Base-by-base conservation (phyloP, 23 red algal genomes). In the Gracilaria vermiculophylla region DNA sequence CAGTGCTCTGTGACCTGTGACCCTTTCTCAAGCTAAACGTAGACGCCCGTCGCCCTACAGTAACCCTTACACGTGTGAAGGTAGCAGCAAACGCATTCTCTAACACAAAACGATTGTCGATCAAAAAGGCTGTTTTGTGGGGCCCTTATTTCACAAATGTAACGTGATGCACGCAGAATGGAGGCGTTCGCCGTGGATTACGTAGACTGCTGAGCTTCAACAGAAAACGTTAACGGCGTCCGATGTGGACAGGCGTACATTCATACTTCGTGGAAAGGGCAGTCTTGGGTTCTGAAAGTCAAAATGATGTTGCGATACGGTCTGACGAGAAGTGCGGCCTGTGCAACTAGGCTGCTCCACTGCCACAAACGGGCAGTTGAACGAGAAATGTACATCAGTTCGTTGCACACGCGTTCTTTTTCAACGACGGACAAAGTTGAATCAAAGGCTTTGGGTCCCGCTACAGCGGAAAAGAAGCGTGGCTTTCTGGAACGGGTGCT, bases 111-210 rank as follows among this genome's bases (percentile, higher is more conserved):
- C 34, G 35, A 70, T 11, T 70, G 16, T 70, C 16, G 34, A 42
- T 70, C 64, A 70, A 70, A 70, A 70, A 70, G 36, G 19, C 11
- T 44, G 64, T 70, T 70, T 70, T 70, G 35, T 70, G 39, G 14
- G 64, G 64, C 64, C n/a, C 64, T 4, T 70, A 7, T 13, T 70
- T 70, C 5, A 14, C n/a, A 14, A 24, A 10, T 60, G 55, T 19
- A 60, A 31, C 39, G 33, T 44, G 13, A 70, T 10, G 64, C n/a
- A n/a, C n/a, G n/a, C n/a, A n/a, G n/a, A n/a, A n/a, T n/a, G n/a
- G n/a, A n/a, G n/a, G n/a, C n/a, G n/a, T n/a, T n/a, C n/a, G n/a
- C n/a, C n/a, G n/a, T 31, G 9, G 23, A 60, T 60, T 7, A 29
- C 24, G 52, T 14, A 14, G 11, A 7, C 16, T n/a, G n/a, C n/a